These are phyloP conservation scores for Nitzschia sp. DNA, from an alignment of 108 stramenopile species.

Conservation along the genomic window DNA sequence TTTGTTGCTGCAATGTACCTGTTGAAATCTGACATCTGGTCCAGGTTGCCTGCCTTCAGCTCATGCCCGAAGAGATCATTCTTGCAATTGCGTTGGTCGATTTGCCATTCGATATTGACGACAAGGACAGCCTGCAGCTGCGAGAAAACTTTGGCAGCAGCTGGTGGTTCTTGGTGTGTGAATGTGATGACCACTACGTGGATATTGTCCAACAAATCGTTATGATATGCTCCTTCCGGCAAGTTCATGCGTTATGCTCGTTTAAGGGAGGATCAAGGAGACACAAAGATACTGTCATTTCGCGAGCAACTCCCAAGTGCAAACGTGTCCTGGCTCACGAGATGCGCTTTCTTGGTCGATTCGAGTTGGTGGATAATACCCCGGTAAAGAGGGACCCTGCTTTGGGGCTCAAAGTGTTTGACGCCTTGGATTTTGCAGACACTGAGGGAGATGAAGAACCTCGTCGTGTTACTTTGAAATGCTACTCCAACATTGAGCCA, in stretches of 20 bases:
- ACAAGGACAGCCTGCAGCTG: slow-evolving; percentile 44
- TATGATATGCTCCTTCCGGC: slow-evolving; percentile 69
- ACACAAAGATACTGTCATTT: slow-evolving; percentile 45
- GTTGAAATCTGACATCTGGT: not conserved
- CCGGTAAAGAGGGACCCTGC: slow-evolving; percentile 28
- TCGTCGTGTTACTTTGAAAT: slow-evolving; percentile 60
- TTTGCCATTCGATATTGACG: slow-evolving; percentile 74
- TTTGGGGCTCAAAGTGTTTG: slow-evolving; percentile 52
- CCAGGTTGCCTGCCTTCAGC: slow-evolving; percentile 63
- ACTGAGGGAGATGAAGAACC: slow-evolving; percentile 40
- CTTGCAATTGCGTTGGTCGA: slow-evolving; percentile 80
- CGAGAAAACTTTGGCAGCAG: slow-evolving; percentile 67
- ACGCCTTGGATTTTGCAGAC: slow-evolving; percentile 65
- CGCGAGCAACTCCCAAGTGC: slow-evolving; percentile 70
- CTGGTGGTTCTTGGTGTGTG: slow-evolving; percentile 84
- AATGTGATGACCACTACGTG: slow-evolving; percentile 72
- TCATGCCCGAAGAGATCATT: slow-evolving; percentile 75
- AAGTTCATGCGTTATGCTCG: slow-evolving; percentile 68
- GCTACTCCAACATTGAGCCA: slow-evolving; percentile 47
- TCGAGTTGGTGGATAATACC: slow-evolving; percentile 61
- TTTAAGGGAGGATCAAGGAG: slow-evolving; percentile 21
- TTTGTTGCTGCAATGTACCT: not conserved
- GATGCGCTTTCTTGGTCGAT: slow-evolving; percentile 73
- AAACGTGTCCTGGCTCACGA: slow-evolving; percentile 49
- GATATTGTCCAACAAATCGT: slow-evolving; percentile 72